phyloP scores from a whole-genome alignment of 257 asterid species.

The Ligustrum vulgare region DNA sequence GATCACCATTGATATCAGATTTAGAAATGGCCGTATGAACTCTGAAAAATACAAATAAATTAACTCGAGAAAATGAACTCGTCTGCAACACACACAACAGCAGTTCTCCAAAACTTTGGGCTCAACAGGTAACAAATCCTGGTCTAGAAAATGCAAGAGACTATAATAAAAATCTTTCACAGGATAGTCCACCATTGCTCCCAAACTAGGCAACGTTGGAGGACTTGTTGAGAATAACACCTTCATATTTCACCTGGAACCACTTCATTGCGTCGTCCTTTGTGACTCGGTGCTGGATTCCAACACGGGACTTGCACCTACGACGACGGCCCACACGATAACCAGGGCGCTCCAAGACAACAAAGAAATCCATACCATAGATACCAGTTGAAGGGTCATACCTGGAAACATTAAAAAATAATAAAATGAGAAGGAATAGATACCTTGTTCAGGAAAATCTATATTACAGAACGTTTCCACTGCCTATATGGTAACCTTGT shows the following conservation, averaged over 20 bases:
- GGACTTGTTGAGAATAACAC: slow-evolving; percentile 57
- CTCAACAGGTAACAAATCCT: slow-evolving; percentile 1
- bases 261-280: slow-evolving; percentile 18
- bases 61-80: not conserved
- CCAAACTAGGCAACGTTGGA: slow-evolving; percentile 33
- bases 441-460: not conserved
- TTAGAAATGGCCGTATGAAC: no score
- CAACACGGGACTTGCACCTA: slow-evolving; percentile 47
- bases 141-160: not conserved
- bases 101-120: no score
- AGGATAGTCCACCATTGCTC: not conserved
- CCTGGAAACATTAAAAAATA: slow-evolving; percentile 23
- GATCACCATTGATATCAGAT: no score
- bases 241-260: slow-evolving; percentile 60
- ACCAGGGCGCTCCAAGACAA: slow-evolving; percentile 2
- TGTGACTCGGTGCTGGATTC: slow-evolving; percentile 48
- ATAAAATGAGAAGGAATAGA: not conserved
- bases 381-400: slow-evolving; percentile 60
- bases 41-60: not conserved
- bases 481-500: no score
- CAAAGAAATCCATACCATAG: slow-evolving; percentile 56
- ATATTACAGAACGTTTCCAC: no score
- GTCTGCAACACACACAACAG: not conserved
- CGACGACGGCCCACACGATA: slow-evolving; percentile 50
- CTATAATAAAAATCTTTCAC: not conserved